Percentiles rank a stretch among this genome's conserved stretches.
phyloP scores from a whole-genome alignment of 2,329 filamentous ascomycete genomes.

The Pyricularia pennisetigena region DNA sequence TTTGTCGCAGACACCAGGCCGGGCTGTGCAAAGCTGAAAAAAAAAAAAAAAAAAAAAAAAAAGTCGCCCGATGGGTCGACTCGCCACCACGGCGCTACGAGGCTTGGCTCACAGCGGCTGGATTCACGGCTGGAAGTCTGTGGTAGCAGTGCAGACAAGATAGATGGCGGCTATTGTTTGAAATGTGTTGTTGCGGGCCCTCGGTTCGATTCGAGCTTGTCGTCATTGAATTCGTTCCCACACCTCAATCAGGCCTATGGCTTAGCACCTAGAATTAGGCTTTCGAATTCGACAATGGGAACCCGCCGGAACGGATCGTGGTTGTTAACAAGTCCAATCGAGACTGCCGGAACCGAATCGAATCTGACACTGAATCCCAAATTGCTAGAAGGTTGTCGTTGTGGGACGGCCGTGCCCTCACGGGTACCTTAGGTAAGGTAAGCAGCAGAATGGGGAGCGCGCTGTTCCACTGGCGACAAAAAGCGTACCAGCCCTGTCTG shows the following conservation, averaged over 20 bases:
- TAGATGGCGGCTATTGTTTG: background rate
- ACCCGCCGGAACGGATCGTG: background rate
- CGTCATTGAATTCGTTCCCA: background rate
- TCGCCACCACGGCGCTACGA: background rate
- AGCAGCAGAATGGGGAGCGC: background rate
- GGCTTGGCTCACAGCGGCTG: background rate
- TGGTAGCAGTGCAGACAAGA: background rate
- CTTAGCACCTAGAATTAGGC: background rate
- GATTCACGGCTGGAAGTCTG: background rate
- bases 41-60: background rate
- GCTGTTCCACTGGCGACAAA: background rate
- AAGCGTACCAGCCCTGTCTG: background rate
- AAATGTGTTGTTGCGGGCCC: background rate
- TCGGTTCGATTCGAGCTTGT: background rate
- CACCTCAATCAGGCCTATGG: background rate
- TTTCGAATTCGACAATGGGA: background rate
- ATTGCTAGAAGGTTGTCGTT: background rate
- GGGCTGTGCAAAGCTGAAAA: background rate
- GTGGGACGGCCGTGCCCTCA: background rate
- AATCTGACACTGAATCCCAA: background rate
- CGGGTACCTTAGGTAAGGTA: background rate
- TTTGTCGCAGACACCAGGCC: background rate
- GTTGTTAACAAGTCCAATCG: background rate
- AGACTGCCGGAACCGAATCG: background rate
- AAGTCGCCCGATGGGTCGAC: background rate